Percentiles rank a stretch among this genome's conserved stretches.
phyloP scores from a whole-genome alignment of 352 stramenopile genomes.

The Globisporangium takayamanum region DNA sequence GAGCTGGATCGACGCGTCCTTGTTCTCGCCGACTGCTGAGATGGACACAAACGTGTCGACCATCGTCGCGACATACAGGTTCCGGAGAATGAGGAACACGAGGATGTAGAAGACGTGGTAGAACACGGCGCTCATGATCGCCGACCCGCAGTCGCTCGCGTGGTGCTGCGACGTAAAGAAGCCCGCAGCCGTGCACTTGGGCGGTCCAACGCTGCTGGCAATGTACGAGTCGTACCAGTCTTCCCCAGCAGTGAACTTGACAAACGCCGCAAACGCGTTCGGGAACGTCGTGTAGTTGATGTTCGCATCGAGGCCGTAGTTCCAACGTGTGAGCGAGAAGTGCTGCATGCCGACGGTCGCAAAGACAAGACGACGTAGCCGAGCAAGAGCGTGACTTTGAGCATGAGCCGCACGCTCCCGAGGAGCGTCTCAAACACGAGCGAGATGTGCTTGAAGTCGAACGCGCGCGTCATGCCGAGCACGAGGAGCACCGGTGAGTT shows the following conservation, averaged over 20 bases:
- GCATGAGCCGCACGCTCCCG: constrained; percentile 50
- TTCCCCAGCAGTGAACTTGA: constrained; percentile 79
- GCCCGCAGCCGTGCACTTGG: constrained; percentile 48
- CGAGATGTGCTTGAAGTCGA: constrained; percentile 83
- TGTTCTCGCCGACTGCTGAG: constrained; percentile 49
- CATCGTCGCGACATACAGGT: constrained; percentile 77
- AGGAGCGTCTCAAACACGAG: constrained; percentile 69
- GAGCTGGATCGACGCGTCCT: constrained; percentile 46
- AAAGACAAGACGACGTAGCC: constrained; percentile 77
- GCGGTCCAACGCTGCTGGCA: constrained; percentile 49
- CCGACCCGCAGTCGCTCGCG: constrained; percentile 62
- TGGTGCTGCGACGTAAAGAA: constrained; percentile 21
- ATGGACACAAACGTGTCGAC: constrained; percentile 79
- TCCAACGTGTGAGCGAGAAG: constrained; percentile 76
- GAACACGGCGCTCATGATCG: constrained; percentile 54
- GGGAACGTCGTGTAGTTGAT: constrained; percentile 78
- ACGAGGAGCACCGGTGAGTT: constrained; percentile 59
- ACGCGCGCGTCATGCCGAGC: constrained; percentile 68
- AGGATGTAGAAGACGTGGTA: constrained; percentile 81
- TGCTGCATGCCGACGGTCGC: constrained; percentile 77
- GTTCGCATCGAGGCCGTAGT: constrained; percentile 62
- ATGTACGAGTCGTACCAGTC: constrained; percentile 81
- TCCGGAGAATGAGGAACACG: constrained; percentile 72
- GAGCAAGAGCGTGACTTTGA: constrained; percentile 78
- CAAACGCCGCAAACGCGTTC: constrained; percentile 59